These are phyloP conservation scores for Phlyctochytrium bullatum DNA, from an alignment of 192 early-diverging fungal genomes.

Conservation along the genomic window DNA sequence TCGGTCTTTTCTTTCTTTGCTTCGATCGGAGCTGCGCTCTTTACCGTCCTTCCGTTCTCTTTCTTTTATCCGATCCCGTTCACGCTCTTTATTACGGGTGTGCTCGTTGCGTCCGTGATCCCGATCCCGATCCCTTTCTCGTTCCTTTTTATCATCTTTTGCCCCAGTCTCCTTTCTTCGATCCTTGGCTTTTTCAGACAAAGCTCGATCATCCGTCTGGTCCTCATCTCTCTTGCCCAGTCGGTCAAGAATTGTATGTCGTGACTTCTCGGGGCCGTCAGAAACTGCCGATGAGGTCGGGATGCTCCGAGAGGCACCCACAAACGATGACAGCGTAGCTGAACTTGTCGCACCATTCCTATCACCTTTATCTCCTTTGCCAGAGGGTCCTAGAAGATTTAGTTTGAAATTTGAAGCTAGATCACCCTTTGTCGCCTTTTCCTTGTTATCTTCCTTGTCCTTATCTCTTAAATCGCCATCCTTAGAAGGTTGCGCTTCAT, in stretches of 20 bases:
- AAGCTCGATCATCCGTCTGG: background rate
- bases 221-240: background rate
- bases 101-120: slow-evolving; percentile 4
- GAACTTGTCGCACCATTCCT: background rate
- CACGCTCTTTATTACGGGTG: slow-evolving; percentile 4
- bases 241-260: background rate
- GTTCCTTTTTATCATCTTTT: no score
- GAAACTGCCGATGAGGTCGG: background rate
- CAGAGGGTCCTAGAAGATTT: no score
- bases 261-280: background rate
- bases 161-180: background rate
- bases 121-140: slow-evolving; percentile 3
- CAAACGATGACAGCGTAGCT: background rate
- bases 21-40: background rate
- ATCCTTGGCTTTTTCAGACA: background rate
- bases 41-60: background rate
- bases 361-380: background rate
- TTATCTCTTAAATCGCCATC: no score
- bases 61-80: background rate
- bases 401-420: no score
- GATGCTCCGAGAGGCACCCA: background rate
- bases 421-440: no score
- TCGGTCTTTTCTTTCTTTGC: background rate
- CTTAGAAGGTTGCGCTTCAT: no score
- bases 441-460: no score